phyloP scores from a whole-genome alignment of 2,329 filamentous ascomycete genomes.

The Penicillium sp. region DNA sequence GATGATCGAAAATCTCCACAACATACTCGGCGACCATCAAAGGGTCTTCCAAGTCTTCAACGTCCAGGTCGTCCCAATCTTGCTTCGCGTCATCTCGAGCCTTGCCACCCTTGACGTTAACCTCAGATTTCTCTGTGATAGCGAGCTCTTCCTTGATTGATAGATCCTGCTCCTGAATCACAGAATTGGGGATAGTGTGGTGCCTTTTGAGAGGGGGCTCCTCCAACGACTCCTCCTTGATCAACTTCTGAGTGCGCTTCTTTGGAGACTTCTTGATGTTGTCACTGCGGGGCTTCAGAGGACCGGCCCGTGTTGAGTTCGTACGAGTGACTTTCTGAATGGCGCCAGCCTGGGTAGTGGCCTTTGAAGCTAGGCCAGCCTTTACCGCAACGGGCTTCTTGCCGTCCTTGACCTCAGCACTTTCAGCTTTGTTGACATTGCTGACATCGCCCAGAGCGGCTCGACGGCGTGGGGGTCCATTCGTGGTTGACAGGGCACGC shows the following conservation, averaged over 20 bases:
- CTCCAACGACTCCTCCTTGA: slow-evolving; percentile 59
- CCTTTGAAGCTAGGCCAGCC: slow-evolving; percentile 73
- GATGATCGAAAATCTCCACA: slow-evolving; percentile 94
- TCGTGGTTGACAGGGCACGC: slow-evolving; percentile 56
- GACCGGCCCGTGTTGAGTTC: slow-evolving; percentile 60
- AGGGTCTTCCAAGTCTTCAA: slow-evolving; percentile 87
- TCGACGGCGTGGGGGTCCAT: slow-evolving; percentile 66
- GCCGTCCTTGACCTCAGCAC: slow-evolving; percentile 60
- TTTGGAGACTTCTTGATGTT: slow-evolving; percentile 67
- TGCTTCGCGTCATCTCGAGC: background rate
- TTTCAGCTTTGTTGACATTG: slow-evolving; percentile 75
- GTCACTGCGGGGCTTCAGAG: slow-evolving; percentile 61
- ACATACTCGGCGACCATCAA: slow-evolving; percentile 98
- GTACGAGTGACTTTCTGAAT: slow-evolving; percentile 69
- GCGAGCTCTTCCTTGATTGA: slow-evolving; percentile 17
- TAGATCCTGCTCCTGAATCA: background rate
- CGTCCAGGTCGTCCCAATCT: slow-evolving; percentile 63
- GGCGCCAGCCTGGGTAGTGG: slow-evolving; percentile 71
- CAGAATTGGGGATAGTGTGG: slow-evolving; percentile 53
- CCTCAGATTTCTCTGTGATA: background rate
- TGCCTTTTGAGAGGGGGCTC: slow-evolving; percentile 69
- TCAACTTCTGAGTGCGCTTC: slow-evolving; percentile 60
- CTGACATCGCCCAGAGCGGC: slow-evolving; percentile 89
- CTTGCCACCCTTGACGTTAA: background rate
- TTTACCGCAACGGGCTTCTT: slow-evolving; percentile 71